Conservation (phyloP, 257 asterid species). For the Jaltomata sinuosa region DNA sequence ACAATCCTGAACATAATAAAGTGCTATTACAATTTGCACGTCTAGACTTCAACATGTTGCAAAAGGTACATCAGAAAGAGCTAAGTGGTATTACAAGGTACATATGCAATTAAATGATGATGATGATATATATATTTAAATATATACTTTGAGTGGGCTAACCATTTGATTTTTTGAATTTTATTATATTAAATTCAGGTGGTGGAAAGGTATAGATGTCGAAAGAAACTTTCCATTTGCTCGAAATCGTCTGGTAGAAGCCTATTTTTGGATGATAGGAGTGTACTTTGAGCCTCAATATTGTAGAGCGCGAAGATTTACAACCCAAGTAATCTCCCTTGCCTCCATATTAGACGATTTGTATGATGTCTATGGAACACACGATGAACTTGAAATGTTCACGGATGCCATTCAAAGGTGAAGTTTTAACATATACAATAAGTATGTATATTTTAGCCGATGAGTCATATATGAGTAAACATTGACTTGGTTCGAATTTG, state of each 20-base stretch:
- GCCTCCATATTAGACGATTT: constrained; percentile 37
- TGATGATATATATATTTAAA: not conserved
- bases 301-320: not conserved
- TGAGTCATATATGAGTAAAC: not conserved
- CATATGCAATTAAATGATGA: not conserved
- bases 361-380: constrained; percentile 29
- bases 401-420: constrained; percentile 30
- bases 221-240: constrained; percentile 2
- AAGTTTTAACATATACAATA: not conserved
- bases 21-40: not conserved
- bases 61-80: not conserved
- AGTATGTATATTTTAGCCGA: not conserved
- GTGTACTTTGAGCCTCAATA: not conserved
- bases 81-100: not conserved
- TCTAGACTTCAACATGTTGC: not conserved
- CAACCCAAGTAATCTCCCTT: constrained; percentile 27
- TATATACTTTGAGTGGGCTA: not conserved
- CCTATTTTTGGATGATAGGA: constrained; percentile 4
- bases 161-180: not conserved
- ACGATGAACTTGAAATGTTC: constrained; percentile 16
- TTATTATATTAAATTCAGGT: not conserved
- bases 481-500: not conserved
- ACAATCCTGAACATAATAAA: not conserved
- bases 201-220: constrained; percentile 2
- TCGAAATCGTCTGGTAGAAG: constrained; percentile 5